These are phyloP conservation scores for Westerdykella sp. DNA, from an alignment of 2,329 filamentous ascomycete species.

Conservation along the genomic window DNA sequence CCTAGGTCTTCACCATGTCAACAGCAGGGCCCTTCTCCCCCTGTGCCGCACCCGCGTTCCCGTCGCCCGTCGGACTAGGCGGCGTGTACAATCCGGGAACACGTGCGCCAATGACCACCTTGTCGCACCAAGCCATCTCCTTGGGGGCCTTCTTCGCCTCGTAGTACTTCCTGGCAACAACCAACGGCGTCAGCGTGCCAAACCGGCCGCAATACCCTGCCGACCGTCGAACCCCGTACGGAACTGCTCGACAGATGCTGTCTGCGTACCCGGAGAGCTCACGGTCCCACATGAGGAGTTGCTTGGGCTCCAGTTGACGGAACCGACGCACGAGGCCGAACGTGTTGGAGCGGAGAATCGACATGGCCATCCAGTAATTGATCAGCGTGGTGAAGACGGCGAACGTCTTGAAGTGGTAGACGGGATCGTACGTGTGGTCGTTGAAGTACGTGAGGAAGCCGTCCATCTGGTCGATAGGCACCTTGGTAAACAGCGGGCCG, in stretches of 20 bases:
- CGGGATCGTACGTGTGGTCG: slow-evolving; percentile 23
- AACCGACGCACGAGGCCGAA: slow-evolving; percentile 23
- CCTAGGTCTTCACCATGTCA: too few species aligned
- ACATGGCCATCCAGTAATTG: slow-evolving; percentile 34
- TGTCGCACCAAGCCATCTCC: slow-evolving; percentile 27
- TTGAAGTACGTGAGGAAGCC: slow-evolving; percentile 23
- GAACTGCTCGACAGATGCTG: slow-evolving; percentile 27
- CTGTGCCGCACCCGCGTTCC: too few species aligned
- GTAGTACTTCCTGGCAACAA: slow-evolving; percentile 32
- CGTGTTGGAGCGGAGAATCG: slow-evolving; percentile 31
- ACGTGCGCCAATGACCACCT: slow-evolving; percentile 22
- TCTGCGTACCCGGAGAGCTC: slow-evolving; percentile 28
- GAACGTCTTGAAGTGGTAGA: slow-evolving; percentile 29
- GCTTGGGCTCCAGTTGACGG: slow-evolving; percentile 22
- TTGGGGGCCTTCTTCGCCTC: slow-evolving; percentile 21
- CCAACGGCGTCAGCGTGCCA: slow-evolving; percentile 29
- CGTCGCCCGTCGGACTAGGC: slow-evolving; percentile 7
- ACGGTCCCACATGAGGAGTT: slow-evolving; percentile 27
- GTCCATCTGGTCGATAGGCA: slow-evolving; percentile 18
- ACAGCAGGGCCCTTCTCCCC: too few species aligned
- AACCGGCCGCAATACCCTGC: slow-evolving; percentile 30
- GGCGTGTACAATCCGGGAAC: slow-evolving; percentile 29
- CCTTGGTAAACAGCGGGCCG: slow-evolving; percentile 25
- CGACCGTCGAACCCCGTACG: slow-evolving; percentile 23
- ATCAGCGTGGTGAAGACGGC: slow-evolving; percentile 30